These are phyloP conservation scores for Ustilago bromivora DNA, from an alignment of 1,284 basidiomycete species.

Conservation along the genomic window DNA sequence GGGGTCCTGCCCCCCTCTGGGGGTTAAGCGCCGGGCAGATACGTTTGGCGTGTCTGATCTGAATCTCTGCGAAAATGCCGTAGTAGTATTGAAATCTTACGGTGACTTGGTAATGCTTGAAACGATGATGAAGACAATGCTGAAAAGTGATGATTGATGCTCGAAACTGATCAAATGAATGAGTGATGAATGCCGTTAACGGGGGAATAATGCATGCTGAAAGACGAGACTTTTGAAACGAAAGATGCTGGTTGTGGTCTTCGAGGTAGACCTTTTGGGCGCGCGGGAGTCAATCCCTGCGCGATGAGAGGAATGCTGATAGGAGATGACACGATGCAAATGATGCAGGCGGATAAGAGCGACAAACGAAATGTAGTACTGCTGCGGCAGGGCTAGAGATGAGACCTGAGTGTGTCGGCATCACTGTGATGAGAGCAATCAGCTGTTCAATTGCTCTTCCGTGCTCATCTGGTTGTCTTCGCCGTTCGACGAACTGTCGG, in stretches of 20 bases:
- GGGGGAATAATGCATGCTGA: background rate
- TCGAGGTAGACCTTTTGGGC: conserved; percentile 21
- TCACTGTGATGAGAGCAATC: conserved; percentile 7
- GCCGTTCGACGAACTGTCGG: background rate
- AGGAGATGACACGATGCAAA: background rate
- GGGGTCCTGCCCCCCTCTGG: no score
- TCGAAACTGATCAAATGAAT: background rate
- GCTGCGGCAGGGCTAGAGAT: background rate
- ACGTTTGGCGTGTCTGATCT: no score
- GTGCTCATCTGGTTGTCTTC: background rate
- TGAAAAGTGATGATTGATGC: background rate
- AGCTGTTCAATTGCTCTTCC: background rate
- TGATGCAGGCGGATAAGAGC: background rate
- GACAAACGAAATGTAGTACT: background rate
- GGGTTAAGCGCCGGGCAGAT: no score
- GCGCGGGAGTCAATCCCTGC: background rate
- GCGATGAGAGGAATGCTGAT: background rate
- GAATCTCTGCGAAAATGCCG: conserved; percentile 1
- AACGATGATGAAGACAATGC: conserved; percentile 13
- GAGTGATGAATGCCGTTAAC: no score
- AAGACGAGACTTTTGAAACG: background rate
- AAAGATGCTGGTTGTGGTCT: conserved; percentile 12
- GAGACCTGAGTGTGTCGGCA: no score
- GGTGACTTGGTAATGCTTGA: background rate
- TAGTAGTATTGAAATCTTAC: background rate